These are phyloP conservation scores for Lepraria neglecta DNA, from an alignment of 495 filamentous ascomycete genomes.

Conservation along the genomic window DNA sequence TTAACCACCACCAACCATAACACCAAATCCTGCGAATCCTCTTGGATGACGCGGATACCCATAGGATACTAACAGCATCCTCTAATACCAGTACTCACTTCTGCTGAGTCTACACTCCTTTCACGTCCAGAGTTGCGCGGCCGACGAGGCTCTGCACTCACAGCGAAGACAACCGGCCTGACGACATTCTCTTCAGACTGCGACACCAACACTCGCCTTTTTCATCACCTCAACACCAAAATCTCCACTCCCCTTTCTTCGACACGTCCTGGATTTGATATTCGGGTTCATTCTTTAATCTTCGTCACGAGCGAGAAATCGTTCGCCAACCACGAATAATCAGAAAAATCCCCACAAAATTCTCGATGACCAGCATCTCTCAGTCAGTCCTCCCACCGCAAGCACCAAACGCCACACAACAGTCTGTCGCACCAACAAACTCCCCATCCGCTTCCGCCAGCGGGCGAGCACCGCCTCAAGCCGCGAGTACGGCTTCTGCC, in stretches of 20 bases:
- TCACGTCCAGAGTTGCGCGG: slow-evolving; percentile 16
- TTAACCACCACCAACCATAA: slow-evolving; percentile 6
- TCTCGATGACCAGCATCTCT: slow-evolving; percentile 34
- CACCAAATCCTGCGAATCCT: slow-evolving; percentile 21
- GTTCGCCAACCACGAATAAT: slow-evolving; percentile 8
- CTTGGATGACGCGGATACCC: slow-evolving; percentile 23
- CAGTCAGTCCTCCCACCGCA: slow-evolving; percentile 49
- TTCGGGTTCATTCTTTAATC: slow-evolving; percentile 30
- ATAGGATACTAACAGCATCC: slow-evolving; percentile 17
- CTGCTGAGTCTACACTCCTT: slow-evolving; percentile 24
- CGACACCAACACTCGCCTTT: slow-evolving; percentile 1
- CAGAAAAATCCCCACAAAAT: slow-evolving; percentile 25
- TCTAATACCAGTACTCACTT: slow-evolving; percentile 14
- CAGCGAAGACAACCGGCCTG: slow-evolving; percentile 11
- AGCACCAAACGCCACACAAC: slow-evolving; percentile 49
- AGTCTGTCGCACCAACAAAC: slow-evolving; percentile 41
- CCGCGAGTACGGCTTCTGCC: slow-evolving; percentile 56
- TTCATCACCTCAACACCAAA: slow-evolving; percentile 8
- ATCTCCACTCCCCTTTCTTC: slow-evolving; percentile 25
- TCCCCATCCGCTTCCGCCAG: slow-evolving; percentile 49
- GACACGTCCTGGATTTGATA: slow-evolving; percentile 39
- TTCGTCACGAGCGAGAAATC: slow-evolving; percentile 28
- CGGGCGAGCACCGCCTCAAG: slow-evolving; percentile 55
- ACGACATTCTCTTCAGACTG: slow-evolving; percentile 10
- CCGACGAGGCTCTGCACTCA: slow-evolving; percentile 24